Evolutionary conservation across 805 yeast species (phyloP), one percentile per base, ranked within the genome.

Genomic region (Helenozyma baotianmanensis): DNA sequence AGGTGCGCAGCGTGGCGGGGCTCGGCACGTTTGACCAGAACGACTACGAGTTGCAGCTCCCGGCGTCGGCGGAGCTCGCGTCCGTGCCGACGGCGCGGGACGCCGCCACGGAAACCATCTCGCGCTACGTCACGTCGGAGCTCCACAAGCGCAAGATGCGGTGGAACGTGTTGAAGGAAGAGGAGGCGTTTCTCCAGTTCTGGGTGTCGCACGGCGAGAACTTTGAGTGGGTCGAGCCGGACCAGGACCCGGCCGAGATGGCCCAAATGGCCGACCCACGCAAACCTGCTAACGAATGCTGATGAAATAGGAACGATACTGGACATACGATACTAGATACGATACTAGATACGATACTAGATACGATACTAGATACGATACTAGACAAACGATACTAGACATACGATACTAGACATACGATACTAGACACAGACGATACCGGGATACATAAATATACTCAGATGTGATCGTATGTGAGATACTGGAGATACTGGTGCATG

Each of bases 151-250:
- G 48, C 21, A 36, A 35, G 22, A 29, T 45, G 33, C 28, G 38
- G 14, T 45, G 48, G 50, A 32, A 36, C 19, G 59, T 59, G 23
- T 38, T 62, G 15, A 54, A 53, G 3, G 63, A 63, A 34, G 72
- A 65, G 35, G 35, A 52, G 15, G 45, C 53, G 30, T 60, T 62
- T 32, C 36, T 64, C 21, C 67, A 64, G 23, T 64, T 52, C 28
- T 65, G 68, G 68, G 29, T 50, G 12, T 53, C 52, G 25, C 58
- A 58, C 14, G 95, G 95, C 19, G 89, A 81, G 34, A 88, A 87
- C 10, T 85, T 83, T 51, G 84, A 80, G 39, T 85, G 95, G 95
- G 80, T 75, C 9, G 95, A 85, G 51, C 95, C 95, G 1, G 95
- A 85, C 52, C 82, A 82, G 50, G 95, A 86, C 51, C 95, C 95